Base-by-base conservation (phyloP, 306 rosid species). In the Lathyrus aphaca region DNA sequence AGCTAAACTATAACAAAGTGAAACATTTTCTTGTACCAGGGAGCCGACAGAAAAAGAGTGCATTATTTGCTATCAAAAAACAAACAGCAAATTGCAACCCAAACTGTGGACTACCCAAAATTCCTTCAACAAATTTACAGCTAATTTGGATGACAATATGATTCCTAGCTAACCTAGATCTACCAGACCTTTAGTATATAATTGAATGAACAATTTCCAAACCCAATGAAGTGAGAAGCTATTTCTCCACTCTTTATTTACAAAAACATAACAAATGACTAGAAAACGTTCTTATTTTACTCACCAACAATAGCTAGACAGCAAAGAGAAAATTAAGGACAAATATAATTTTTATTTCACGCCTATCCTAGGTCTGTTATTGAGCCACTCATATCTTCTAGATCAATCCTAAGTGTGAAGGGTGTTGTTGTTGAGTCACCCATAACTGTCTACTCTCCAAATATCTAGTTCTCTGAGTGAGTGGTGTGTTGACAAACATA, bases 61-160 rank as follows among this genome's bases (percentile, higher is more conserved):
- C 10, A 59, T 51, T 57, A 72, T 61, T 50, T 54, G 68, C 67
- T 68, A 30, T 39, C 48, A 19, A 21, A 35, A 35, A 11, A 8
- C 51, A 64, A 44, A 27, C 18, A 17, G 29, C 64, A 74, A 64
- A 56, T 54, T 63, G 65, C 44, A 69, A 66, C 48, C 44, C 69
- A 69, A 74, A 71, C 17, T 30, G 25, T 51, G 16, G 4, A 58
- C 44, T 42, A 74, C 13, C 55, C 74, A 48, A 25, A 14, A 74
- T 16, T 56, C 39, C 51, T 44, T 66, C 67, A 44, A 62, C 12
- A 38, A 54, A 59, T 4, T 38, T 43, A 29, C 9, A 21, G 16
- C 45, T 43, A 23, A 35, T 37, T 59, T 30, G 29, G 37, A 68
- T 46, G 48, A 68, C 44, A 12, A 16, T 62, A 40, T 10, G 45